A percentile compares a stretch with the other conserved stretches of the same genome.
Evolutionary conservation across 2,329 filamentous ascomycete species (phyloP).

Genomic region (Aspergillus ustus): DNA sequence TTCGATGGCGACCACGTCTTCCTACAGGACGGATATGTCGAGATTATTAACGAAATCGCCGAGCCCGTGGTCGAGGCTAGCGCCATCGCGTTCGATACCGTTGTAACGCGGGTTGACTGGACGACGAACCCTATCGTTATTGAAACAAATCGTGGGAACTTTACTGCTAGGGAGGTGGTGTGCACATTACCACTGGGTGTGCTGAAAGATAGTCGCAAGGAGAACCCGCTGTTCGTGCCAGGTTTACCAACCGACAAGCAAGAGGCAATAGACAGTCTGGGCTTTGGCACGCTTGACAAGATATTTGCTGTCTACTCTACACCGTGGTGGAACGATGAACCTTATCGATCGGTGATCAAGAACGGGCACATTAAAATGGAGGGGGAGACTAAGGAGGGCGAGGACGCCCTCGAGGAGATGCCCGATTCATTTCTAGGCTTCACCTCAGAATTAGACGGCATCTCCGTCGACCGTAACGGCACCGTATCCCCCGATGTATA

Average conservation of each 20-base stretch:
- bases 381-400: too few relatives aligned
- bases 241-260: background rate
- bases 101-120: background rate
- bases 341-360: background rate
- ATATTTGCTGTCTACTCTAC: background rate
- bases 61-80: background rate
- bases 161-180: background rate
- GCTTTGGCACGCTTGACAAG: background rate
- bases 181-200: background rate
- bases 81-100: background rate
- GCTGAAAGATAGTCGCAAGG: background rate
- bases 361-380: background rate
- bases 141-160: background rate
- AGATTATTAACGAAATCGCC: background rate
- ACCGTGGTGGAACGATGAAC: background rate
- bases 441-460: background rate
- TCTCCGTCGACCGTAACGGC: background rate
- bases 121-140: background rate
- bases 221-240: background rate
- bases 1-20: background rate
- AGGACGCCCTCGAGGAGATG: background rate
- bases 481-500: background rate
- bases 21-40: background rate
- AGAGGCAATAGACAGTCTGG: background rate
- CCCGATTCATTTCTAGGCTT: background rate